A percentile compares a stretch with the other conserved stretches of the same genome.
phyloP scores from a whole-genome alignment of 2,329 filamentous ascomycete species.

The Phyllosticta citribraziliensis region DNA sequence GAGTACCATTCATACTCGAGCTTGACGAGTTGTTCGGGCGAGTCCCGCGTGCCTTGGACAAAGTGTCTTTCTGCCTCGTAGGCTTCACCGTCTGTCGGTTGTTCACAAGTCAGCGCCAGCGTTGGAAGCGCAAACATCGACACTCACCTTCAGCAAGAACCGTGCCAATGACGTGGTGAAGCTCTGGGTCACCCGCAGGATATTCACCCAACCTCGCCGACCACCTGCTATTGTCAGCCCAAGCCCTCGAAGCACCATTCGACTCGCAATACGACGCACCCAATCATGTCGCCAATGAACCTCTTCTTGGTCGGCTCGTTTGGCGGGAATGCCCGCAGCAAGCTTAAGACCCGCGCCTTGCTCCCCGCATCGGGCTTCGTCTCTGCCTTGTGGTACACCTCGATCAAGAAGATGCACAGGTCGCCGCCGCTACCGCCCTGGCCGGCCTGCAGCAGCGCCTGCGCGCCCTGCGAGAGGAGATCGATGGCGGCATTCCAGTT shows the following conservation, averaged over 20 bases:
- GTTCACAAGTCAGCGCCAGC: background rate
- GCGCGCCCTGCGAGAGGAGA: slow-evolving; percentile 73
- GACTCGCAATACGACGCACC: slow-evolving; percentile 38
- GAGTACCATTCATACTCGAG: slow-evolving; percentile 94
- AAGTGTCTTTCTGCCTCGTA: slow-evolving; percentile 93
- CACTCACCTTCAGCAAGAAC: slow-evolving; percentile 68
- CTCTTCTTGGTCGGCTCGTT: slow-evolving; percentile 89
- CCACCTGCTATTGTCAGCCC: slow-evolving; percentile 47
- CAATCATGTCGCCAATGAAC: slow-evolving; percentile 77
- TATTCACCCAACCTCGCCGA: slow-evolving; percentile 76
- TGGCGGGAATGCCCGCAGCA: slow-evolving; percentile 68
- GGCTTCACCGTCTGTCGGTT: slow-evolving; percentile 62
- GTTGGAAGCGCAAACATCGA: background rate
- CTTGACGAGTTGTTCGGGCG: slow-evolving; percentile 65
- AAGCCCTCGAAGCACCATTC: background rate
- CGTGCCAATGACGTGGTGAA: slow-evolving; percentile 84
- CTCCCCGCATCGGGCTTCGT: slow-evolving; percentile 64
- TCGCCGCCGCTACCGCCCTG: slow-evolving; percentile 91
- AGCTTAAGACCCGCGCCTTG: slow-evolving; percentile 64
- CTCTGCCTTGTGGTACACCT: slow-evolving; percentile 82
- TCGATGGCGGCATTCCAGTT: slow-evolving; percentile 83
- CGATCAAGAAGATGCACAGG: slow-evolving; percentile 74
- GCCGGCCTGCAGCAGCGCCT: slow-evolving; percentile 79
- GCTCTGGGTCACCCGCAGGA: slow-evolving; percentile 83
- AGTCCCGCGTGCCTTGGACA: slow-evolving; percentile 79